A percentile compares a stretch with the other conserved stretches of the same genome.
These are phyloP conservation scores for Chaetothyriales sp. DNA, from an alignment of 2,329 filamentous ascomycete genomes.

Conservation along the genomic window DNA sequence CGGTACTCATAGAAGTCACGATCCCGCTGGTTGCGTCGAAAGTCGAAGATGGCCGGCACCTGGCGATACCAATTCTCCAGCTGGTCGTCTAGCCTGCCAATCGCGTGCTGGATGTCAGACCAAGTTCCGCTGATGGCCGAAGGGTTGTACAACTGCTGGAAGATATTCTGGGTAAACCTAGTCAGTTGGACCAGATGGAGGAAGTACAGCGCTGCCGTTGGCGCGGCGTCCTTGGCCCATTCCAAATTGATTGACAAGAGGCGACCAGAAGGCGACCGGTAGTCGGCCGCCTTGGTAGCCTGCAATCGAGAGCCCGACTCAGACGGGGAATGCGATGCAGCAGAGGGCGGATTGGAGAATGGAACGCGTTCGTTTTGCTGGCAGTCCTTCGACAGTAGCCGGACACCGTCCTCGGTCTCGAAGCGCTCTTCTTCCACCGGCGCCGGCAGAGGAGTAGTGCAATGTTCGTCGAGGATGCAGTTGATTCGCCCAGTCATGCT, in stretches of 20 bases:
- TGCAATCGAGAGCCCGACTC: conserved; percentile 9
- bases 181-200: conserved; percentile 27
- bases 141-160: conserved; percentile 28
- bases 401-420: conserved; percentile 22
- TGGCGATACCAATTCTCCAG: conserved; percentile 27
- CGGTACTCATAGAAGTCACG: conserved; percentile 24
- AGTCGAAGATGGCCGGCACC: conserved; percentile 26
- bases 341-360: conserved; percentile 14
- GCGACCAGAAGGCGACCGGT: conserved; percentile 13
- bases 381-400: conserved; percentile 24
- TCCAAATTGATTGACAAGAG: conserved; percentile 10
- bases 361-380: conserved; percentile 21
- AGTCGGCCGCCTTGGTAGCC: conserved; percentile 9
- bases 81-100: conserved; percentile 23
- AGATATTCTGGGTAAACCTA: conserved; percentile 24
- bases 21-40: conserved; percentile 20
- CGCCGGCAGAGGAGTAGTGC: conserved; percentile 30
- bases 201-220: conserved; percentile 28
- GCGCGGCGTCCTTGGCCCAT: conserved; percentile 21
- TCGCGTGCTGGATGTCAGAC: conserved; percentile 25
- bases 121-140: conserved; percentile 23
- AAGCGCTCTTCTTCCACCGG: conserved; percentile 29
- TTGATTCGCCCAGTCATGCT: conserved; percentile 34
- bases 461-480: conserved; percentile 30
- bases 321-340: neutral